These are phyloP conservation scores for Aspergillus funiculosus DNA, from an alignment of 495 filamentous ascomycete species.

Conservation along the genomic window DNA sequence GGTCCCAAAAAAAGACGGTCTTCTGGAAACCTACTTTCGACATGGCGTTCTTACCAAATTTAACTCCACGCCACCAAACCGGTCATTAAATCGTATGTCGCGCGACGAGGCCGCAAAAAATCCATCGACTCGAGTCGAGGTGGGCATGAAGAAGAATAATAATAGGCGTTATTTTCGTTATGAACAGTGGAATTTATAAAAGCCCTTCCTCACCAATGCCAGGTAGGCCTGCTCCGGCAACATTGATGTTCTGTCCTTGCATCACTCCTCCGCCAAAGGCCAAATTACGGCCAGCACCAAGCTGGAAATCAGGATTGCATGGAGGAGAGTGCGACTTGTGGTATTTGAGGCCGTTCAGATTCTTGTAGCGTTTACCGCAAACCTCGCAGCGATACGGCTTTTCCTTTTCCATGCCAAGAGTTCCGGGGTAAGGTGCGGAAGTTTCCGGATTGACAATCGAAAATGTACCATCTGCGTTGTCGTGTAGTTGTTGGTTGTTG, in stretches of 20 bases:
- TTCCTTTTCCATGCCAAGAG: conserved; percentile 98
- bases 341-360: conserved; percentile 93
- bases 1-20: conserved; percentile 13
- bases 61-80: conserved; percentile 29
- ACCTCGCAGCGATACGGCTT: conserved; percentile 96
- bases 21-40: conserved; percentile 12
- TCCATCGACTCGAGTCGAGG: conserved; percentile 21
- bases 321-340: conserved; percentile 80
- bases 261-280: conserved; percentile 44
- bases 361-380: conserved; percentile 99
- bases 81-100: conserved; percentile 26
- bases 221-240: conserved; percentile 47
- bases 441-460: conserved; percentile 98
- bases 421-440: conserved; percentile 87
- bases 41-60: conserved; percentile 20
- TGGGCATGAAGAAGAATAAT: conserved; percentile 11
- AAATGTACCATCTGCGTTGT: conserved; percentile 93
- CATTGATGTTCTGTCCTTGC: conserved; percentile 48
- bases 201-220: conserved; percentile 49
- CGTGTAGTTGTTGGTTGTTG: conserved; percentile 89
- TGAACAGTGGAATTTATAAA: conserved; percentile 24
- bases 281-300: conserved; percentile 37
- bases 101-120: conserved; percentile 19
- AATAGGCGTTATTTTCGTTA: conserved; percentile 10
- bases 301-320: conserved; percentile 52